Conservation (phyloP, 2,329 filamentous ascomycete genomes). For the Hymenoscyphus albidus region DNA sequence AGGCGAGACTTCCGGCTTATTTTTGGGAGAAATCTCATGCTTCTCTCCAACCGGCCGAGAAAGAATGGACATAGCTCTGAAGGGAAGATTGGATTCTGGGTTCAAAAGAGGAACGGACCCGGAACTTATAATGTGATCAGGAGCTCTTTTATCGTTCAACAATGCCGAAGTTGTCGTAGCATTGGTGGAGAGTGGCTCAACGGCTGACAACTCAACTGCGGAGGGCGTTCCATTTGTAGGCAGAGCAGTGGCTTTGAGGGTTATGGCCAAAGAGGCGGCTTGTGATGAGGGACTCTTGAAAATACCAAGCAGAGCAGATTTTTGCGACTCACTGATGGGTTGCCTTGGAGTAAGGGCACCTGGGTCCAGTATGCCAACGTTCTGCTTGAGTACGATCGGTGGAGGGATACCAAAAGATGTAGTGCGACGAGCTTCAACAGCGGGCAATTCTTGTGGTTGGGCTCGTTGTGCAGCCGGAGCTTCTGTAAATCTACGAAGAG, state of each 20-base stretch:
- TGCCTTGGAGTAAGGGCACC: conserved; percentile 21
- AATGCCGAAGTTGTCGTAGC: conserved; percentile 20
- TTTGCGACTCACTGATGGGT: conserved; percentile 29
- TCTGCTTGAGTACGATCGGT: conserved; percentile 10
- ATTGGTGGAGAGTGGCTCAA: conserved; percentile 28
- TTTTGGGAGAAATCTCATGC: conserved; percentile 15
- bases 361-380: conserved; percentile 13
- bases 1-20: not conserved
- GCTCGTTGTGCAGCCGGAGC: conserved; percentile 8
- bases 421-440: conserved; percentile 23
- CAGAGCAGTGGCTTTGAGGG: conserved; percentile 22
- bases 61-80: conserved; percentile 29
- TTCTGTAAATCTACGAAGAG: conserved; percentile 20
- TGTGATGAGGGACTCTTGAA: conserved; percentile 32
- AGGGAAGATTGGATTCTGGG: conserved; percentile 30
- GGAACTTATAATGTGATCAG: conserved; percentile 17
- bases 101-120: conserved; percentile 23
- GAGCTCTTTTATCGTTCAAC: conserved; percentile 23
- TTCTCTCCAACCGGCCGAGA: conserved; percentile 24
- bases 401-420: conserved; percentile 3
- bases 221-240: conserved; percentile 29
- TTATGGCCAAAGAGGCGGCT: conserved; percentile 15
- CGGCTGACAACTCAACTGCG: conserved; percentile 34
- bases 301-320: conserved; percentile 30
- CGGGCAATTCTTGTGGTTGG: conserved; percentile 31